Evolutionary conservation across 192 early-diverging fungal species (phyloP).

Genomic region (Phlyctochytrium arcticum): DNA sequence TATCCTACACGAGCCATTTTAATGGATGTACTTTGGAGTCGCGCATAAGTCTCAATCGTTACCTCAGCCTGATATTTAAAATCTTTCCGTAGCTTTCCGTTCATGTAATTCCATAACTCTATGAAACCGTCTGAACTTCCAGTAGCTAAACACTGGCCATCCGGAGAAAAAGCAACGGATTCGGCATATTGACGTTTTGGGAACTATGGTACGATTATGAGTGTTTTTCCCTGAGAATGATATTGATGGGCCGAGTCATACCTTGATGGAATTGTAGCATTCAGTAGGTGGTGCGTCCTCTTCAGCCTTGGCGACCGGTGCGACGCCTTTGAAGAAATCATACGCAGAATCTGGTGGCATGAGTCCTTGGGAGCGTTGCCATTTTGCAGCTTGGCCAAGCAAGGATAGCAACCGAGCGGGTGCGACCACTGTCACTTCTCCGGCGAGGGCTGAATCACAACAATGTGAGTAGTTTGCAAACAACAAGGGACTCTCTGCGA

Average conservation of each 20-base stretch:
- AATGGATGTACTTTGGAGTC: too few relatives aligned
- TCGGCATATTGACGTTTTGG: constrained; percentile 84
- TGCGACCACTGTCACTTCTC: constrained; percentile 67
- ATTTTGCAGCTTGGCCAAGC: constrained; percentile 83
- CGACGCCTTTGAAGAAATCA: constrained; percentile 77
- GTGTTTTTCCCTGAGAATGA: too few relatives aligned
- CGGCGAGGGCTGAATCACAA: constrained; percentile 23
- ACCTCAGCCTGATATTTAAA: constrained; percentile 88
- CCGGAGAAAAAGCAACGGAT: constrained; percentile 72
- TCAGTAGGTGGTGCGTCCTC: constrained; percentile 71
- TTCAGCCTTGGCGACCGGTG: constrained; percentile 55
- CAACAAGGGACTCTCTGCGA: neutral
- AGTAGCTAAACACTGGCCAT: constrained; percentile 78
- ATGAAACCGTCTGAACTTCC: constrained; percentile 93
- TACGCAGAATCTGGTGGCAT: constrained; percentile 58
- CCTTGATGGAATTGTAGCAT: constrained; percentile 80
- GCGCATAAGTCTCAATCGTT: too few relatives aligned
- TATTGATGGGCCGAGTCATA: too few relatives aligned
- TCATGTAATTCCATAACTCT: constrained; percentile 92
- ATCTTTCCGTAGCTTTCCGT: constrained; percentile 85
- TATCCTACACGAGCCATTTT: constrained; percentile 64
- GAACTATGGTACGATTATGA: constrained; percentile 54
- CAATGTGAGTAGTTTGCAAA: neutral
- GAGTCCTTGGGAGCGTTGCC: constrained; percentile 79
- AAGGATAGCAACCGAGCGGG: constrained; percentile 79